Evolutionary conservation across 345 rosid species (phyloP), one percentile per base, ranked within the genome.

Genomic region (Gossypium herbaceum): DNA sequence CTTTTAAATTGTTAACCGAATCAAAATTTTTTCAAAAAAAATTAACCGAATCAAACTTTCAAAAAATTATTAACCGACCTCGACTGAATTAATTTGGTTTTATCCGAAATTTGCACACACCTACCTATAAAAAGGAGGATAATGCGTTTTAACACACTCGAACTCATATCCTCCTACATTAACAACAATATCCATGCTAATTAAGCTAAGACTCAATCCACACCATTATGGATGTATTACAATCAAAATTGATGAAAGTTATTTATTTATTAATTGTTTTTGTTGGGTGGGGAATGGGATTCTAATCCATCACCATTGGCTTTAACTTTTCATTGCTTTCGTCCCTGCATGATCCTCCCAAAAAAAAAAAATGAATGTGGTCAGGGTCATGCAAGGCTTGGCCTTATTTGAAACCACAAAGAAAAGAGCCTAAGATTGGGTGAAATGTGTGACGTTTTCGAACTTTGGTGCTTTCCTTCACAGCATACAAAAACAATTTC

Each of bases 281-380:
- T 70, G 16, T 22, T 50, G 71, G 57, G 74, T 58, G 78, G 74
- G 71, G 72, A 74, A 79, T 72, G 68, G 13, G 79, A 79, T 77
- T 74, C 79, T 68, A 63, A 70, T 43, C 57, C 22, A 51, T 2
- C 24, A 16, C 44, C 65, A 71, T 51, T 59, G 73, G 63, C 41
- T 3, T 72, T 16, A 12, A 24, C 43, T 57, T 57, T 62, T 22
- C 54, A 25, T 73, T 39, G 75, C 8, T 12, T 60, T 11, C 9
- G 6, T 50, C 45, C 66, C 15, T 27, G n/a, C 67, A 54, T 62
- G 11, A 34, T 6, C 41, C 41, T 34, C 41, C 1, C 41, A 9
- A 24, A 34, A 34, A 44, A 44, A 67, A 19, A 3, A 20, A 17
- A 24, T 57, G 19, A 45, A n/a, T 52, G 57, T 16, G 57, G 57